Evolutionary conservation across 805 yeast species (phyloP).

Genomic region (Lipomyces sp.): DNA sequence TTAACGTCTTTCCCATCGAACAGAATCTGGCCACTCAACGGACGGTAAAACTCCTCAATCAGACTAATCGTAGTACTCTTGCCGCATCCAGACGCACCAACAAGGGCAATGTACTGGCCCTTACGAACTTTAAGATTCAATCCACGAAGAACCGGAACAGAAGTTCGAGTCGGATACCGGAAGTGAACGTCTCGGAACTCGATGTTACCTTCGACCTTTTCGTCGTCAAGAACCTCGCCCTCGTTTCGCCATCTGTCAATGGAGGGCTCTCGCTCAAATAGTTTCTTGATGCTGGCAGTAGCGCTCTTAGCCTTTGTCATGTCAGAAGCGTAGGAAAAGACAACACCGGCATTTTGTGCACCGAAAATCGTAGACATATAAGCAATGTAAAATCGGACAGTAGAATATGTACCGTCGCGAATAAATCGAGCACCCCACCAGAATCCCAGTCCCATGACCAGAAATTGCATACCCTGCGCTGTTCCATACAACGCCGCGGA

Average conservation of each 20-base stretch:
- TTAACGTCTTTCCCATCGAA: slow-evolving; percentile 82
- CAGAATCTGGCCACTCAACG: slow-evolving; percentile 46
- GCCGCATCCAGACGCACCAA: slow-evolving; percentile 76
- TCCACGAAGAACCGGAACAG: slow-evolving; percentile 32
- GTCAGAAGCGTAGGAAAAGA: slow-evolving; percentile 45
- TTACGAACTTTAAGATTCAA: slow-evolving; percentile 49
- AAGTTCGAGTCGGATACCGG: slow-evolving; percentile 35
- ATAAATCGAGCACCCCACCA: slow-evolving; percentile 45
- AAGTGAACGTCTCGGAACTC: slow-evolving; percentile 42
- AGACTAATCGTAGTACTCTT: slow-evolving; percentile 48
- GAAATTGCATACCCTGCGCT: slow-evolving; percentile 32
- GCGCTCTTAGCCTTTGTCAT: slow-evolving; percentile 45
- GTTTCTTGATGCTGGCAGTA: slow-evolving; percentile 36
- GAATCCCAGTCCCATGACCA: slow-evolving; percentile 43
- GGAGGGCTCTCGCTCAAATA: slow-evolving; percentile 38
- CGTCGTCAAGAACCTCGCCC: slow-evolving; percentile 32
- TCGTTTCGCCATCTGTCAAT: slow-evolving; percentile 37
- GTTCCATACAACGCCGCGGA: slow-evolving; percentile 19
- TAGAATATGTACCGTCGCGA: slow-evolving; percentile 34
- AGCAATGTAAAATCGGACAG: slow-evolving; percentile 41
- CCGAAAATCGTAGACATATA: slow-evolving; percentile 42
- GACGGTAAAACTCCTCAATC: slow-evolving; percentile 56
- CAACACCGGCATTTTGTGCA: slow-evolving; percentile 44
- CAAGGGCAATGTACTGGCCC: slow-evolving; percentile 82
- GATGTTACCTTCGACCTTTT: slow-evolving; percentile 50